Percentiles rank a stretch among this genome's conserved stretches.
These are phyloP conservation scores for Magnolia changhungtana DNA, from an alignment of 164 flowering plant genomes.

Conservation along the genomic window DNA sequence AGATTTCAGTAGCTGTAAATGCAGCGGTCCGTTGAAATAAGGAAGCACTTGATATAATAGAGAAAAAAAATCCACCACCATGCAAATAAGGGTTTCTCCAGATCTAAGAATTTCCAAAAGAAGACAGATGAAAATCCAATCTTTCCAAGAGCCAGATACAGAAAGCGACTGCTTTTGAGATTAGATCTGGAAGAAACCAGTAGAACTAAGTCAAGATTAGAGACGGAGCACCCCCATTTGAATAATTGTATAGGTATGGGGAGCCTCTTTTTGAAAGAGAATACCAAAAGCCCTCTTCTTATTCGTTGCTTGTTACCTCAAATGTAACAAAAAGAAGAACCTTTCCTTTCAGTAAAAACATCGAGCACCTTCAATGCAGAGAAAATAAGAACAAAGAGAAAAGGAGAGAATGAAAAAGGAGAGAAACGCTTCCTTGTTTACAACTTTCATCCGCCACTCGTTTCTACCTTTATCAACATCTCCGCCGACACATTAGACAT, in stretches of 20 bases:
- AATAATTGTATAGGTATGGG: not conserved
- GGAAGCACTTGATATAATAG: too few species aligned
- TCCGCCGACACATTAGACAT: conserved; percentile 38
- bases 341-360: conserved; percentile 19
- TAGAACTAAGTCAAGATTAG: too few species aligned
- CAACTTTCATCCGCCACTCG: conserved; percentile 19
- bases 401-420: not conserved
- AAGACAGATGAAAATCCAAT: conserved; percentile 12
- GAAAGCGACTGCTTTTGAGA: not conserved
- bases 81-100: not conserved
- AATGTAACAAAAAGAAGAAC: conserved; percentile 2
- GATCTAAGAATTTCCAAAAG: conserved; percentile 9
- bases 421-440: conserved; percentile 6
- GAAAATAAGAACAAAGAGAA: not conserved
- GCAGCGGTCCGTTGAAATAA: too few species aligned
- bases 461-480: conserved; percentile 24
- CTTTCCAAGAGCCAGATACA: not conserved
- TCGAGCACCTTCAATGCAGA: conserved; percentile 18
- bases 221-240: conserved; percentile 19
- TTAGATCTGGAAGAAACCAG: not conserved
- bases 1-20: too few species aligned
- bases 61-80: too few species aligned
- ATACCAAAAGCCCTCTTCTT: conserved; percentile 15
- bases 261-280: not conserved
- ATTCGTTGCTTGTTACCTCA: conserved; percentile 33